Conservation (phyloP, 345 rosid genomes). For the Noccaea caerulescens region DNA sequence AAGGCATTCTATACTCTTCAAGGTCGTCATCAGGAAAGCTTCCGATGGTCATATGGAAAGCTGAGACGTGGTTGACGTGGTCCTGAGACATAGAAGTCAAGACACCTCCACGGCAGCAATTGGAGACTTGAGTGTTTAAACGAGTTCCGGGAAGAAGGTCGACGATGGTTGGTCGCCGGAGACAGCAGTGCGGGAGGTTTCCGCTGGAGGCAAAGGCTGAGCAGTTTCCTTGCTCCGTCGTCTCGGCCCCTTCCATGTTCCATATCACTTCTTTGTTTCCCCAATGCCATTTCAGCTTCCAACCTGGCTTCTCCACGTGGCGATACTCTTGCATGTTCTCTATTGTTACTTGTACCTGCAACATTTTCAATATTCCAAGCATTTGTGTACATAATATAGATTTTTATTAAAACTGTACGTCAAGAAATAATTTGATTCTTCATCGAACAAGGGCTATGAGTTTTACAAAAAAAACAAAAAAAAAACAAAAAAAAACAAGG, state of each 20-base stretch:
- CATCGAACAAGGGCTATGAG: not conserved
- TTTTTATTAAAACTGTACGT: no score
- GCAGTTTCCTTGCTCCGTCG: constrained; percentile 89
- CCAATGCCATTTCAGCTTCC: constrained; percentile 85
- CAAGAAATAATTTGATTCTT: no score
- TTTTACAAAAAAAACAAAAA: no score
- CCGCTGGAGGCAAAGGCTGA: constrained; percentile 46
- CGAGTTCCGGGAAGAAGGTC: constrained; percentile 80
- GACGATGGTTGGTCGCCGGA: constrained; percentile 58
- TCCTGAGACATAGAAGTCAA: constrained; percentile 68
- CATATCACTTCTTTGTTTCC: constrained; percentile 64
- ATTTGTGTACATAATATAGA: not conserved
- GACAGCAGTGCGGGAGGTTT: constrained; percentile 73
- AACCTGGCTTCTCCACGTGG: constrained; percentile 79
- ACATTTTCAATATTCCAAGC: not conserved
- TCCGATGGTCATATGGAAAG: constrained; percentile 59
- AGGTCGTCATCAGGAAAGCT: constrained; percentile 10
- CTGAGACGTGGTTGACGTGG: constrained; percentile 47
- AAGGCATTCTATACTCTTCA: constrained; percentile 52
- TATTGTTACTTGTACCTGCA: constrained; percentile 62
- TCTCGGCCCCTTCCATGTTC: constrained; percentile 77
- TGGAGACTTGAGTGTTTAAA: constrained; percentile 52
- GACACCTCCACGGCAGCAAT: constrained; percentile 84
- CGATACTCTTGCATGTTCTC: constrained; percentile 70
- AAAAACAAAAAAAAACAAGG: no score